Evolutionary conservation across 1,284 basidiomycete genomes (phyloP), one percentile per base, ranked within the genome.

Genomic region (Trametes pubescens): DNA sequence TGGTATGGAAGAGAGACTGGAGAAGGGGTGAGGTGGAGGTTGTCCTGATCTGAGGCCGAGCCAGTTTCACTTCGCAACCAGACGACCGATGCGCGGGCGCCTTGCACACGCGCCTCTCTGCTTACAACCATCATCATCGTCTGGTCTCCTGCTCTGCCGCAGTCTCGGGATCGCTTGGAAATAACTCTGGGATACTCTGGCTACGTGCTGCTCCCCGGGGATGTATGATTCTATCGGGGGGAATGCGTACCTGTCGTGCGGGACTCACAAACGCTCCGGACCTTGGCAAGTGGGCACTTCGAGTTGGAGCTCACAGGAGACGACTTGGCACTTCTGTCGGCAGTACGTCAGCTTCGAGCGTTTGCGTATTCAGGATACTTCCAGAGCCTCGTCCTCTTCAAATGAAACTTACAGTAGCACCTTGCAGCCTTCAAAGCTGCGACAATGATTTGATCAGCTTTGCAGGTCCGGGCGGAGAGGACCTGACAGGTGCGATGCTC

Each of bases 41-140:
- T 24, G 46, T 14, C 18, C 46, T 57, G 53, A 51, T 51, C 40
- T 40, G 51, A n/a, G 40, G 16, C 51, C 35, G 11, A 24, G 35
- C 34, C 51, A n/a, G n/a, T 38, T 52, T 24, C 16, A 18, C 53
- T n/a, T 55, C 59, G 54, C 55, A 57, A 60, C 60, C 22, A 21
- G 43, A 43, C 55, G 46, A 47, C 64, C 40, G 57, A 47, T 35
- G 13, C 51, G 22, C 49, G 29, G 55, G 49, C 64, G 55, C 26
- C 51, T 53, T 38, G 29, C 26, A 13, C 38, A 38, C 53, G 58
- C 47, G 48, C 29, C 56, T 26, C 49, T 44, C 57, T 24, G 48
- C 22, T 57, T 29, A 43, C 63, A 35, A 61, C 63, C 63, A 65
- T 65, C 63, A 65, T 65, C 63, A 65, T 44, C 57, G 9, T 32